Percentiles rank a stretch among this genome's conserved stretches.
Conservation (phyloP, 768 basidiomycete species). For the Macrolepiota albuminosa region DNA sequence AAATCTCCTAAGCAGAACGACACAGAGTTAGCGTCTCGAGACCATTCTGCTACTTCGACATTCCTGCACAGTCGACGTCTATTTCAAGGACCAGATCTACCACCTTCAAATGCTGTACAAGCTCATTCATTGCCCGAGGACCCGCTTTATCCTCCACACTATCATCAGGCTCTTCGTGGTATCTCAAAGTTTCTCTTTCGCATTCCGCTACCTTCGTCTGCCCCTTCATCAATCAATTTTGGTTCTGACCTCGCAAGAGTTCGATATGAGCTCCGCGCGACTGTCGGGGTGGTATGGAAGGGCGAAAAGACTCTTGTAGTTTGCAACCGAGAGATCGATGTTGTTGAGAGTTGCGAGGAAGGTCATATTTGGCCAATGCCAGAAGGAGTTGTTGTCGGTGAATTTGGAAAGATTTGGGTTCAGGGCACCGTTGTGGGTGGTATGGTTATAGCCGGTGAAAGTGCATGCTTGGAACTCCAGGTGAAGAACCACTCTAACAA, state of each 20-base stretch:
- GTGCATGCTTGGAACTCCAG: conserved; percentile 67
- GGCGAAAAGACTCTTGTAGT: conserved; percentile 67
- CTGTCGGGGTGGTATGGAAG: conserved; percentile 70
- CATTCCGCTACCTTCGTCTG: conserved; percentile 63
- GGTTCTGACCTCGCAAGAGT: conserved; percentile 65
- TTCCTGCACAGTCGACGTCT: conserved; percentile 67
- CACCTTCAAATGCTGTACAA: conserved; percentile 80
- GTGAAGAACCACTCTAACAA: conserved; percentile 80
- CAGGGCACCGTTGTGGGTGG: conserved; percentile 64
- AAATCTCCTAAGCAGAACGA: neutral
- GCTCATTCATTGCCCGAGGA: conserved; percentile 55
- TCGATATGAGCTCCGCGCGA: conserved; percentile 69
- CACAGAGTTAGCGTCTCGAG: conserved; percentile 74
- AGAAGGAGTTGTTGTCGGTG: conserved; percentile 63
- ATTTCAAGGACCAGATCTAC: conserved; percentile 79
- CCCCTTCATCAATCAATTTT: conserved; percentile 69
- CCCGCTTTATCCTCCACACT: conserved; percentile 55
- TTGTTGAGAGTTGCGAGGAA: conserved; percentile 54
- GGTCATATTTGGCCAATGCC: conserved; percentile 35
- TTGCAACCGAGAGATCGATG: conserved; percentile 53
- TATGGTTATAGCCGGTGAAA: conserved; percentile 61
- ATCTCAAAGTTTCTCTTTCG: conserved; percentile 76
- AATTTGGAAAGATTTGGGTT: conserved; percentile 77
- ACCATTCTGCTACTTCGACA: conserved; percentile 75
- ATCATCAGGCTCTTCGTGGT: conserved; percentile 72